These are phyloP conservation scores for Elongisporangium undulatum DNA, from an alignment of 352 stramenopile genomes.

Conservation along the genomic window DNA sequence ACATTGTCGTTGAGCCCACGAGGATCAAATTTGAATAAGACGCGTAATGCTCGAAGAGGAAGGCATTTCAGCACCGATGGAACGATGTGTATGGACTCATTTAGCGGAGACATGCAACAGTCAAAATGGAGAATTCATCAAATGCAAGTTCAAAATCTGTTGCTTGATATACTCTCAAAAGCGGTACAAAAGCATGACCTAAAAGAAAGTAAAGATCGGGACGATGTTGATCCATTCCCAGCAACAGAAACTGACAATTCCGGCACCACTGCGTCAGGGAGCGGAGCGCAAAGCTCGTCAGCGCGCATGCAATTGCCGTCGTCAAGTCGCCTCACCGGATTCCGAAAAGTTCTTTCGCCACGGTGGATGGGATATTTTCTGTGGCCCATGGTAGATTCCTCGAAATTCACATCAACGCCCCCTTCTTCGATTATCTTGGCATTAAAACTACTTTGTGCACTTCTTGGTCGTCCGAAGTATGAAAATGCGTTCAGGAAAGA, in stretches of 20 bases:
- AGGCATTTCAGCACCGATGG: neutral
- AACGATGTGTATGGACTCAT: neutral
- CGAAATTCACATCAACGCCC: conserved; percentile 15
- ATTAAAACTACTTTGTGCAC: conserved; percentile 37
- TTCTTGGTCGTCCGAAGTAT: conserved; percentile 44
- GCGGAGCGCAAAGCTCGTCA: neutral
- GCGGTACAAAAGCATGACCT: conserved; percentile 70
- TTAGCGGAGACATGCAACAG: neutral
- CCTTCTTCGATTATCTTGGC: conserved; percentile 50
- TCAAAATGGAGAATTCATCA: conserved; percentile 14
- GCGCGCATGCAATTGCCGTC: conserved; percentile 40
- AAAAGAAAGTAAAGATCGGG: conserved; percentile 54
- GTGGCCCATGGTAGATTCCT: conserved; percentile 19
- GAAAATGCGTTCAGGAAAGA: conserved; percentile 58
- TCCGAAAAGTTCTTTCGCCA: conserved; percentile 53
- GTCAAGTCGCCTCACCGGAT: conserved; percentile 39
- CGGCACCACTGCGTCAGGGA: conserved; percentile 1
- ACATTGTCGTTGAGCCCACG: conserved; percentile 11
- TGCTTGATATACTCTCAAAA: conserved; percentile 60
- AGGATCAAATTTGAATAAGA: conserved; percentile 2
- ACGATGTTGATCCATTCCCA: conserved; percentile 23
- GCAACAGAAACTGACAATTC: conserved; percentile 2
- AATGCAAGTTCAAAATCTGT: conserved; percentile 46
- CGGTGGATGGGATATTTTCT: conserved; percentile 69
- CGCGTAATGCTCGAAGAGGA: neutral